phyloP scores from a whole-genome alignment of 352 stramenopile species.

The Pythium brassicae region DNA sequence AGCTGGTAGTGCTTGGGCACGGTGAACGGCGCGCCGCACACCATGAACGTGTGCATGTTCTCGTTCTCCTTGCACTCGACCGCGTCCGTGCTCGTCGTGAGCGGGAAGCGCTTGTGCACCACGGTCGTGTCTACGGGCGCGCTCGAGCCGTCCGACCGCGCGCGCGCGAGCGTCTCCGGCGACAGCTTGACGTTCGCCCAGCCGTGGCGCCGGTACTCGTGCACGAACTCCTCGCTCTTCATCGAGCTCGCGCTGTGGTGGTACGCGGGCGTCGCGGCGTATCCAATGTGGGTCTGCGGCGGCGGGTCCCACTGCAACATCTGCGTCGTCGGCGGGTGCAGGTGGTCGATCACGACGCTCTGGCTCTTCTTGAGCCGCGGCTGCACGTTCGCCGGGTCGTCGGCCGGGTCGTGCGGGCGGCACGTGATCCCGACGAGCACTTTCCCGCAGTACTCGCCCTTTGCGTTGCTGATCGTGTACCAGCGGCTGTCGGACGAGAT shows the following conservation, averaged over 20 bases:
- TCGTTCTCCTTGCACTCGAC: conserved; percentile 83
- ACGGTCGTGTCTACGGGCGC: conserved; percentile 25
- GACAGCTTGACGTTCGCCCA: conserved; percentile 82
- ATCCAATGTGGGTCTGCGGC: conserved; percentile 15
- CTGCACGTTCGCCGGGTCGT: conserved; percentile 25
- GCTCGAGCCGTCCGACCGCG: conserved; percentile 46
- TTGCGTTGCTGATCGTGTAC: conserved; percentile 83
- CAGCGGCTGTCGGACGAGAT: conserved; percentile 73
- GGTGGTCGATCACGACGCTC: conserved; percentile 66
- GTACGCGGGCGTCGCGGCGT: conserved; percentile 28
- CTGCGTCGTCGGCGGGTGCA: conserved; percentile 59
- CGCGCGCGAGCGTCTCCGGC: conserved; percentile 45
- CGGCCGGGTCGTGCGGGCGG: conserved; percentile 23
- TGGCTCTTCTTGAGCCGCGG: conserved; percentile 74
- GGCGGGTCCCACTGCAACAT: conserved; percentile 73
- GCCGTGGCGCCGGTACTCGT: conserved; percentile 52
- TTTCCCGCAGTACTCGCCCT: conserved; percentile 85
- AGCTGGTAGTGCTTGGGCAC: conserved; percentile 84
- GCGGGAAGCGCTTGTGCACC: conserved; percentile 38
- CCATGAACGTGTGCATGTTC: conserved; percentile 88
- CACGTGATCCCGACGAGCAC: conserved; percentile 80
- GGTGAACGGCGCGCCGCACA: conserved; percentile 84
- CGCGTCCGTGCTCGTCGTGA: conserved; percentile 33
- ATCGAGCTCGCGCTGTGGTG: conserved; percentile 12
- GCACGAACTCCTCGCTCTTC: conserved; percentile 39